Conservation (phyloP, 2,329 filamentous ascomycete species). For the Zasmidium cellare region DNA sequence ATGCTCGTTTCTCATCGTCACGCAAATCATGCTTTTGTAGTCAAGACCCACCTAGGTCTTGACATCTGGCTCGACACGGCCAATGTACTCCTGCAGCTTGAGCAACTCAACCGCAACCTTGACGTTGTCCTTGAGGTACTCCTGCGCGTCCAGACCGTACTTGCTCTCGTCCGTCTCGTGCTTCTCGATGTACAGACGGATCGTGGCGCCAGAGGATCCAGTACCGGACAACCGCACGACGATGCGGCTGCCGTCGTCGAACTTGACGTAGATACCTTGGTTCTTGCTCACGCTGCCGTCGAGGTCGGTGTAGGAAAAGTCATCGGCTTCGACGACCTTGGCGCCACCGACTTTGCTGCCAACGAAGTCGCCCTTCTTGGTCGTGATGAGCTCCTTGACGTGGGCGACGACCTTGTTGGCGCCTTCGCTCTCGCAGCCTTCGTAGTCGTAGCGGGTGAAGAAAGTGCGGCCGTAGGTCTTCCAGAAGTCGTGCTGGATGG, state of each 20-base stretch:
- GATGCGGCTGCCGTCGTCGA: conserved; percentile 91
- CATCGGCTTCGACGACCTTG: conserved; percentile 84
- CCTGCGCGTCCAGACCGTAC: conserved; percentile 82
- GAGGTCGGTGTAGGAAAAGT: conserved; percentile 99
- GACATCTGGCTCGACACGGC: conserved; percentile 90
- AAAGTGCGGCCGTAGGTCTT: conserved; percentile 92
- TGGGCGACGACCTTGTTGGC: conserved; percentile 87
- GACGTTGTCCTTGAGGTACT: conserved; percentile 89
- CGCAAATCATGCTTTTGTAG: not conserved
- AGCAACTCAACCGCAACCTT: conserved; percentile 79
- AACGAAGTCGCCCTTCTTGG: conserved; percentile 70
- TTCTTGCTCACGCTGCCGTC: conserved; percentile 94
- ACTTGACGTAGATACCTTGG: conserved; percentile 92
- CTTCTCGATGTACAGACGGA: conserved; percentile 96
- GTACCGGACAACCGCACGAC: conserved; percentile 94
- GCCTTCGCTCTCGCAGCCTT: conserved; percentile 86
- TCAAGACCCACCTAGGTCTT: conserved; percentile 67
- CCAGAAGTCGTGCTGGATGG: conserved; percentile 98
- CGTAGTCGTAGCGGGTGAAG: conserved; percentile 99
- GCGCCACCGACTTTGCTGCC: conserved; percentile 79
- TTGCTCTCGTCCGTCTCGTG: conserved; percentile 79
- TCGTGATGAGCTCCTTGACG: conserved; percentile 74
- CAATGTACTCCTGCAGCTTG: conserved; percentile 91
- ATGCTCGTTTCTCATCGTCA: conserved; percentile 3
- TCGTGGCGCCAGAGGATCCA: conserved; percentile 91